Evolutionary conservation across 139 green algal genomes (phyloP), one percentile per base, ranked within the genome.

Genomic region (Chlamydomonas applanata): DNA sequence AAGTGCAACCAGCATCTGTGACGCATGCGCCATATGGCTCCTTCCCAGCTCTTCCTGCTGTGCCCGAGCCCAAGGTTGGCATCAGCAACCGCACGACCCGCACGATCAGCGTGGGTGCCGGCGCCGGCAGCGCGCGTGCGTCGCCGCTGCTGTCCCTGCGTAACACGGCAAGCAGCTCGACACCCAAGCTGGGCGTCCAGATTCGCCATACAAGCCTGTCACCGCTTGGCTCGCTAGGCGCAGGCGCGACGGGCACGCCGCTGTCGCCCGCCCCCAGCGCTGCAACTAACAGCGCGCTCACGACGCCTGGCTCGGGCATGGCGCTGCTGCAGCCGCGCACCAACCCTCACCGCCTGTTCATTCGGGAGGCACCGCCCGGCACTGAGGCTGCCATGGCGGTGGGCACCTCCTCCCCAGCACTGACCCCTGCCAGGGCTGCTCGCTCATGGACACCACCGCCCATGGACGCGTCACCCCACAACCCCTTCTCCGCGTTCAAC

Each of bases 341-440:
- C 54, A 91, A 97, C 83, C 92, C 93, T 0, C 87, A 93, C 73
- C 62, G 79, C 11, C 87, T 97, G 22, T 97, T 97, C 79, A 91
- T 97, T 56, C 80, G 89, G 19, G 79, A 86, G 56, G 78, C 85
- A 4, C 82, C 92, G 30, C 89, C 91, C 16, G 81, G 78, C 24
- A 91, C 86, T 0, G 72, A 84, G 17, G 78, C 75, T 1, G 29
- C 45, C 25, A 73, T 56, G 2, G 45, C 45, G 9, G 52, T 71
- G 0, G 32, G 76, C 29, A 81, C 76, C 29, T 77, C 80, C 24
- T 30, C 25, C 59, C 59, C 59, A 66, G n/a, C n/a, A 25, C 59
- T 66, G 24, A 29, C 59, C 17, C n/a, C 59, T 25, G n/a, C 35
- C 24, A 35, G 9, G 3, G 16, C 22, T 9, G 9, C 59, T 34